phyloP scores from a whole-genome alignment of 2,329 filamentous ascomycete genomes.

The Cladophialophora bantiana region DNA sequence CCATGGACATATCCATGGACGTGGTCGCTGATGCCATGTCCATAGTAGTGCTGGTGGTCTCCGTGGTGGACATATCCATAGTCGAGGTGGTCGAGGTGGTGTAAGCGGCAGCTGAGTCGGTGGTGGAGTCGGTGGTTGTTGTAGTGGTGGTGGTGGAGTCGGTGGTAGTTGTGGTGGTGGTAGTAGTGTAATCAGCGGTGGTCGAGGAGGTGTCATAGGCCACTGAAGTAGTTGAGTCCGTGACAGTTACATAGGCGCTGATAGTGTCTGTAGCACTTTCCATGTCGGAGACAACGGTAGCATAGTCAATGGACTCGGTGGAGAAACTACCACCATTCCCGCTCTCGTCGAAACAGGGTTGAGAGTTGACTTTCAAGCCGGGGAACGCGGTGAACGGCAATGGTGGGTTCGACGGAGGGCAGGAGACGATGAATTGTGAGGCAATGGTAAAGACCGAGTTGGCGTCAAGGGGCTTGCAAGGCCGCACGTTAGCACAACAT shows the following conservation, averaged over 20 bases:
- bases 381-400: constrained; percentile 71
- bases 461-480: constrained; percentile 63
- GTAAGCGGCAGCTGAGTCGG: constrained; percentile 2
- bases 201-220: constrained; percentile 7
- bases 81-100: constrained; percentile 2
- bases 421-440: constrained; percentile 73
- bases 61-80: background rate
- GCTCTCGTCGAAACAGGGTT: constrained; percentile 33
- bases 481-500: background rate
- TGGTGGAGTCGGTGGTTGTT: too few relatives aligned
- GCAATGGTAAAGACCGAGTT: constrained; percentile 76
- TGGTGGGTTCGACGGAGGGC: constrained; percentile 68
- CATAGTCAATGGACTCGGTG: constrained; percentile 17
- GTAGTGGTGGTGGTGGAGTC: background rate
- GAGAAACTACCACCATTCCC: background rate
- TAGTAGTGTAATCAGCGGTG: background rate
- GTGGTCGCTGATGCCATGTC: constrained; percentile 2
- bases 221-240: constrained; percentile 4
- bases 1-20: constrained; percentile 1
- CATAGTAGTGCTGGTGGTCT: background rate
- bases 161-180: background rate
- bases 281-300: constrained; percentile 13
- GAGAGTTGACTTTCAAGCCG: constrained; percentile 43
- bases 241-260: constrained; percentile 7
- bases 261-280: constrained; percentile 15